A percentile compares a stretch with the other conserved stretches of the same genome.
These are phyloP conservation scores for Colletotrichum sp. DNA, from an alignment of 2,329 filamentous ascomycete genomes.

Conservation along the genomic window DNA sequence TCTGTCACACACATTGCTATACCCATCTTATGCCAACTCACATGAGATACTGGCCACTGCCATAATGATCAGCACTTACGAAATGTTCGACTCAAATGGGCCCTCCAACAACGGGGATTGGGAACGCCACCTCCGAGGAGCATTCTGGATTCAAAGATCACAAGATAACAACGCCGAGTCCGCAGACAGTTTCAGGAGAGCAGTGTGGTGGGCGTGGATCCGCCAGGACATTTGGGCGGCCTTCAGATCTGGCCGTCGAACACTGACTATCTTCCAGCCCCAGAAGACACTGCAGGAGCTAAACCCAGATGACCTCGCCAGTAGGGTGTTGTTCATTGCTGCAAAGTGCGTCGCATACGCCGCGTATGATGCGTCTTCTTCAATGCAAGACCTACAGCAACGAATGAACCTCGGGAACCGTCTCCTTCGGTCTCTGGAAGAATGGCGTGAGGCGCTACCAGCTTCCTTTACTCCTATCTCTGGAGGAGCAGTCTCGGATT, in stretches of 20 bases:
- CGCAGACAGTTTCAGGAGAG: constrained; percentile 53
- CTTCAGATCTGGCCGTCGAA: constrained; percentile 59
- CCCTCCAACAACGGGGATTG: constrained; percentile 45
- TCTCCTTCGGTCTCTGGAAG: not conserved
- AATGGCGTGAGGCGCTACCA: constrained; percentile 6
- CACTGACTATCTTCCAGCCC: constrained; percentile 63
- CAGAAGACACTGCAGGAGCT: constrained; percentile 50
- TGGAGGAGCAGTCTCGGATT: constrained; percentile 24
- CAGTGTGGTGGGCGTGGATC: constrained; percentile 70
- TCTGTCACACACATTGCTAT: constrained; percentile 60
- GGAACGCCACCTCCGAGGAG: constrained; percentile 66
- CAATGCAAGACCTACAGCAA: not conserved
- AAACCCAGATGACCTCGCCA: constrained; percentile 55
- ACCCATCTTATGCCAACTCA: constrained; percentile 59
- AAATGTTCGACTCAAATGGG: constrained; percentile 60
- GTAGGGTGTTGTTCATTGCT: constrained; percentile 55
- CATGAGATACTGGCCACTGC: constrained; percentile 63
- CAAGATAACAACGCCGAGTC: constrained; percentile 64
- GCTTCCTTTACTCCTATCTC: constrained; percentile 35
- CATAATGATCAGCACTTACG: constrained; percentile 64
- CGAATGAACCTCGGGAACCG: constrained; percentile 38
- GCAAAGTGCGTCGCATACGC: constrained; percentile 62
- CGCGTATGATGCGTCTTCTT: constrained; percentile 38
- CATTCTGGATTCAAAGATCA: constrained; percentile 68
- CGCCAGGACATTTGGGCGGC: constrained; percentile 68